Conservation (phyloP, 495 filamentous ascomycete genomes). For the Hypoxylon fragiforme region DNA sequence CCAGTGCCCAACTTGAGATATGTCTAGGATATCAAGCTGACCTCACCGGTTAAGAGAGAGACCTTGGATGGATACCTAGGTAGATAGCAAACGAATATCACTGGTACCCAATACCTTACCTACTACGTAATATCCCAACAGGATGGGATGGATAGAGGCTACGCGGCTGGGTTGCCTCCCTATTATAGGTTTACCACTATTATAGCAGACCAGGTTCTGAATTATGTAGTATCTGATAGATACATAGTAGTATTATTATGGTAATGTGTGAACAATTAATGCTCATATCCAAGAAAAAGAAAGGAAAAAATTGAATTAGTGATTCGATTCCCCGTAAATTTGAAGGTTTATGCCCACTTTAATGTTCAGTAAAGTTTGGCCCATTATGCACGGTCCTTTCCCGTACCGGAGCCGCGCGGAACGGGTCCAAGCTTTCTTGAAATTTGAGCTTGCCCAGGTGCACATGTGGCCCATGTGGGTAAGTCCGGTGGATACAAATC, state of each 20-base stretch:
- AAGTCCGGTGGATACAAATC: not conserved
- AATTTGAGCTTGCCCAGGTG: not conserved
- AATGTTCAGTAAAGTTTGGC: not conserved
- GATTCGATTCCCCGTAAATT: no score
- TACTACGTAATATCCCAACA: not conserved
- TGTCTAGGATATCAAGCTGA: conserved; percentile 5
- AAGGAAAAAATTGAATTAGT: no score
- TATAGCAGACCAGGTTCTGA: no score
- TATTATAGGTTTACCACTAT: no score
- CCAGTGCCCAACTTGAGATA: conserved; percentile 25
- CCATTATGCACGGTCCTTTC: not conserved
- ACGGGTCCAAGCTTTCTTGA: not conserved
- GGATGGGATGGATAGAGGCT: no score
- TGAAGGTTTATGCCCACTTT: no score
- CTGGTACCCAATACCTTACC: not conserved
- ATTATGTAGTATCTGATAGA: no score
- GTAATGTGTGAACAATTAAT: no score
- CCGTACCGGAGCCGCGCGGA: conserved; percentile 12
- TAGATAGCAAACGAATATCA: not conserved
- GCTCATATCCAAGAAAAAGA: no score
- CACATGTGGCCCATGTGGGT: not conserved
- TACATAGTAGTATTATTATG: no score
- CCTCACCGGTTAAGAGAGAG: not conserved
- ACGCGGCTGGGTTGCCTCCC: no score
- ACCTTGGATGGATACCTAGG: not conserved